Evolutionary conservation across 2,329 filamentous ascomycete species (phyloP), one percentile per base, ranked within the genome.

Genomic region (Apiospora malaysiana): DNA sequence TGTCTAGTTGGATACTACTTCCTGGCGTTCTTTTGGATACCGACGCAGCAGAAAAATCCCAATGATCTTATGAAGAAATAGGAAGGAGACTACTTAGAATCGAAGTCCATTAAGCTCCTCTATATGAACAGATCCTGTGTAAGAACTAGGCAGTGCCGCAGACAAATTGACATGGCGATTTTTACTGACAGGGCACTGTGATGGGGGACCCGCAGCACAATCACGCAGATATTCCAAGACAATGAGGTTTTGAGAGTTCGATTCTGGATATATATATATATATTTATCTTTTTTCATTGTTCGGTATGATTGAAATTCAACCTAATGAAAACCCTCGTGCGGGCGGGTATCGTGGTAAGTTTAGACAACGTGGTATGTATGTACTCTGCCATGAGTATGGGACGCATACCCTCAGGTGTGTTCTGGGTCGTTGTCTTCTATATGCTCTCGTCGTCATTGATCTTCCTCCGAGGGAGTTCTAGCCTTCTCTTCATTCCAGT

Each of bases 81-180:
- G 56, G 18, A 63, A 63, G 32, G 56, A 63, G 18, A 63, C 56
- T n/a, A 32, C n/a, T 40, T 63, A 63, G 56, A 63, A 40, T 37
- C 32, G n/a, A 40, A 40, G n/a, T 63, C 56, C 32, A n/a, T 14
- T 63, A 8, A 40, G 32, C 56, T 40, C 32, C 2, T 63, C 18
- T 40, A 14, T 10, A 63, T 9, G 2, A 63, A 40, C 56, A 32
- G 27, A 21, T 27, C 4, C 49, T 27, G 32, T 6, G 32, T 6
- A 18, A 23, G 49, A 27, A 32, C 7, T 23, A 12, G 49, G 1
- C 14, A 56, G 49, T 56, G 18, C 21, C 37, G 2, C n/a, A 40
- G 27, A 21, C 32, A n/a, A 23, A 40, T 63, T 63, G 56, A 63
- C 23, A 40, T 63, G 4, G 56, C 32, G 40, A 63, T 4, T 40